Conservation (phyloP, 371 early-diverging fungal species). For the Mucor saturninus region DNA sequence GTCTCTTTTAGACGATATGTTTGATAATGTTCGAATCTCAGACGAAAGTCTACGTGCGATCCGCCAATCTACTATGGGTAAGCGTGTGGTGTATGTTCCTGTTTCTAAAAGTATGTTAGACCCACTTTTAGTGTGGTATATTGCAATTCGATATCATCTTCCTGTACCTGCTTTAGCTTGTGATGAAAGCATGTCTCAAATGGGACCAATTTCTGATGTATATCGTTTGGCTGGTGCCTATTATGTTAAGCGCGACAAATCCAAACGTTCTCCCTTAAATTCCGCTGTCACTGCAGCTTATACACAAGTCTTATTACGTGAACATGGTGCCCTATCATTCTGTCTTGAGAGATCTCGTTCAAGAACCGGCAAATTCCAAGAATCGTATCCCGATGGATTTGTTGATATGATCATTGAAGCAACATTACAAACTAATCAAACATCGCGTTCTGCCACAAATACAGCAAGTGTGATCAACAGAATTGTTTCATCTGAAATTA, state of each 20-base stretch:
- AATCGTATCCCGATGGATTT: constrained; percentile 47
- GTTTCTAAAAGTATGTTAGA: constrained; percentile 48
- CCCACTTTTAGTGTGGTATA: constrained; percentile 53
- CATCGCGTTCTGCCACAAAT: constrained; percentile 19
- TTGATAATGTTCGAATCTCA: constrained; percentile 48
- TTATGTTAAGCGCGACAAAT: constrained; percentile 48
- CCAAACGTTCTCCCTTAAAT: constrained; percentile 48
- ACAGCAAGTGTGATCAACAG: constrained; percentile 15
- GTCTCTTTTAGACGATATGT: constrained; percentile 46
- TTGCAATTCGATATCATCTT: constrained; percentile 50
- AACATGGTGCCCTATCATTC: constrained; percentile 49
- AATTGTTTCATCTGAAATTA: constrained; percentile 28
- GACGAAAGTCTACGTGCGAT: constrained; percentile 48
- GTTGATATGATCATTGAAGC: constrained; percentile 57
- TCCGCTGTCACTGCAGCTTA: constrained; percentile 56
- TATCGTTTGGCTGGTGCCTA: constrained; percentile 54
- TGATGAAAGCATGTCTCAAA: constrained; percentile 48
- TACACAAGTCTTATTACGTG: constrained; percentile 50
- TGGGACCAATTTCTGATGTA: constrained; percentile 54
- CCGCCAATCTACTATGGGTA: constrained; percentile 45
- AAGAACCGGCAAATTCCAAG: constrained; percentile 52
- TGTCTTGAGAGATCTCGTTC: constrained; percentile 47
- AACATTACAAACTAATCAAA: constrained; percentile 51
- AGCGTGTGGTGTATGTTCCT: constrained; percentile 54
- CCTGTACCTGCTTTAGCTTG: constrained; percentile 57